A percentile compares a stretch with the other conserved stretches of the same genome.
phyloP scores from a whole-genome alignment of 1,139 yeast genomes.

The Casaregolazyma lundiana region DNA sequence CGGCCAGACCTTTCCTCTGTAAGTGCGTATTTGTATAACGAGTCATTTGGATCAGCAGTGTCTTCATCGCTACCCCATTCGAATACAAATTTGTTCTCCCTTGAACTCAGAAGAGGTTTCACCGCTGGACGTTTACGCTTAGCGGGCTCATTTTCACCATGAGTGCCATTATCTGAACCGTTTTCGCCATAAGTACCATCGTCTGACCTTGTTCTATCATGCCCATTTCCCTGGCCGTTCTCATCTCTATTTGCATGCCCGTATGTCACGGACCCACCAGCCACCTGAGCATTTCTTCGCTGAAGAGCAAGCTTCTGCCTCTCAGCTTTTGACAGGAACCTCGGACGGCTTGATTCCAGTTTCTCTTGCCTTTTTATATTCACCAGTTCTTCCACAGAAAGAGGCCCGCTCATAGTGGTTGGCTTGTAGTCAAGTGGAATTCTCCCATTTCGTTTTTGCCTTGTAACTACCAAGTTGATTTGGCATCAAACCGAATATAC shows the following conservation, averaged over 20 bases:
- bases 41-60: conserved; percentile 46
- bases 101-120: too few species aligned
- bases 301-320: conserved; percentile 38
- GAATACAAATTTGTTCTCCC: conserved; percentile 57
- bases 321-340: conserved; percentile 47
- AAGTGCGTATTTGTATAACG: conserved; percentile 32
- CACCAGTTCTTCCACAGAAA: conserved; percentile 45
- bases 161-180: conserved; percentile 11
- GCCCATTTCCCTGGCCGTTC: not conserved
- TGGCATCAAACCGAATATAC: not conserved
- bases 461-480: not conserved
- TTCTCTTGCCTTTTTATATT: conserved; percentile 28
- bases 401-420: conserved; percentile 19
- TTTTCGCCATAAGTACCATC: conserved; percentile 8
- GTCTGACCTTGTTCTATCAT: conserved; percentile 4
- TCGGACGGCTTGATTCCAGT: conserved; percentile 34
- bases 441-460: not conserved
- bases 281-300: conserved; percentile 19
- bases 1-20: not conserved
- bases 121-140: too few species aligned
- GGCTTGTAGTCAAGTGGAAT: not conserved
- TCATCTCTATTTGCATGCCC: not conserved
- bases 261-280: not conserved
- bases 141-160: conserved; percentile 11
- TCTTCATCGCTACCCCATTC: conserved; percentile 71